These are phyloP conservation scores for Extremus antarcticus DNA, from an alignment of 495 filamentous ascomycete genomes.

Conservation along the genomic window DNA sequence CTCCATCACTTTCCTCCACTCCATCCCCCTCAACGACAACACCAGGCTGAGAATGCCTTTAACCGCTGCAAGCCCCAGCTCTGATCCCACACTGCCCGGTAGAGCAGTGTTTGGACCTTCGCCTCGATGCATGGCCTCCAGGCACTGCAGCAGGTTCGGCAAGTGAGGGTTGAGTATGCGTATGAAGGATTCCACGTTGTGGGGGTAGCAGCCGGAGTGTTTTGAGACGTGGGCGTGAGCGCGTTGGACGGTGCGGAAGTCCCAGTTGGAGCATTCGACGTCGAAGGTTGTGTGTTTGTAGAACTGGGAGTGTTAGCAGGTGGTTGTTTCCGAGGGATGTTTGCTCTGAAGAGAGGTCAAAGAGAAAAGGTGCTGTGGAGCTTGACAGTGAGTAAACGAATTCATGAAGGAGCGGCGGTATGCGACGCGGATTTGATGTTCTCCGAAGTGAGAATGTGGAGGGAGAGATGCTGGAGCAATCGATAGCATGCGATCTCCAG, in stretches of 20 bases:
- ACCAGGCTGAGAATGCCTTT: neutral
- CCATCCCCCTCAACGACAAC: neutral
- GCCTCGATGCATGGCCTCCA: neutral
- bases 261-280: neutral
- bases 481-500: no score
- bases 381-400: neutral
- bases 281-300: neutral
- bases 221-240: neutral
- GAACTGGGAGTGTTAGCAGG: neutral
- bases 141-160: neutral
- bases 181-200: neutral
- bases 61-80: neutral
- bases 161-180: neutral
- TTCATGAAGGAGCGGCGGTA: no score
- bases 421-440: no score
- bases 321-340: neutral
- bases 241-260: neutral
- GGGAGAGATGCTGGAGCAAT: no score
- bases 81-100: neutral
- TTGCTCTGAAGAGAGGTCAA: neutral
- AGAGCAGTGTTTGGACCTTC: neutral
- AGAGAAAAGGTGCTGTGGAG: neutral
- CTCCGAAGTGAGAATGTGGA: no score
- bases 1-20: neutral
- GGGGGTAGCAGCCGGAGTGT: neutral